Evolutionary conservation across 1,284 basidiomycete species (phyloP).

Genomic region (Apiotrichum porosum): DNA sequence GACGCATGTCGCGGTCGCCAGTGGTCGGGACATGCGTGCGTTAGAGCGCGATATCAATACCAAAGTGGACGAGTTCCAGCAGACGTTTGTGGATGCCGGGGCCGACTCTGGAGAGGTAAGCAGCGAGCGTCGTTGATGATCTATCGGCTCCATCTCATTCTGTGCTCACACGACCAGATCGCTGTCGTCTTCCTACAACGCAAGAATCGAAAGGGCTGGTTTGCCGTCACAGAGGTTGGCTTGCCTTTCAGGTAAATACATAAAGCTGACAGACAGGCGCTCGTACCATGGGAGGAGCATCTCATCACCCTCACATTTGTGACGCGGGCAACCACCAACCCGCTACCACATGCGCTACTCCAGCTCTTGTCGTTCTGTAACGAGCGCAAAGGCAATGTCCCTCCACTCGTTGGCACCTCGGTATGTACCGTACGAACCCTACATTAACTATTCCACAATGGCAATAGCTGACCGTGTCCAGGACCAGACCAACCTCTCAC

Average conservation of each 20-base stretch:
- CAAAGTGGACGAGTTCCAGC: constrained; percentile 33
- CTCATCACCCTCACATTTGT: constrained; percentile 31
- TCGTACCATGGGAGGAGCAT: constrained; percentile 47
- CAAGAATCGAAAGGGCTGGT: constrained; percentile 44
- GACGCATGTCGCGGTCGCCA: constrained; percentile 29
- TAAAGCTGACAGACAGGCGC: too few species aligned
- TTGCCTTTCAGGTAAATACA: background rate
- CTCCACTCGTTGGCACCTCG: constrained; percentile 24
- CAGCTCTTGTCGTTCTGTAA: constrained; percentile 38
- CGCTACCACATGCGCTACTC: constrained; percentile 29
- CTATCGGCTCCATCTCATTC: background rate
- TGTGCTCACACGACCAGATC: constrained; percentile 24
- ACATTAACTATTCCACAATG: background rate
- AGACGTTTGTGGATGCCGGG: constrained; percentile 24
- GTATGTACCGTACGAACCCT: constrained; percentile 13
- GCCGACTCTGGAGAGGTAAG: constrained; percentile 25
- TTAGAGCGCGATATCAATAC: constrained; percentile 29
- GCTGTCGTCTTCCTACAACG: constrained; percentile 44
- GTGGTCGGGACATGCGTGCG: background rate
- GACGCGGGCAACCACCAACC: constrained; percentile 15
- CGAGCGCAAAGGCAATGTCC: constrained; percentile 35
- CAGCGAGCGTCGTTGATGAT: background rate
- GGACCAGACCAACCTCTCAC: constrained; percentile 32
- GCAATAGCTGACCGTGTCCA: constrained; percentile 2
- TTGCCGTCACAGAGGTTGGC: constrained; percentile 42